A percentile compares a stretch with the other conserved stretches of the same genome.
These are phyloP conservation scores for Phialophora chinensis DNA, from an alignment of 2,329 filamentous ascomycete genomes.

Conservation along the genomic window DNA sequence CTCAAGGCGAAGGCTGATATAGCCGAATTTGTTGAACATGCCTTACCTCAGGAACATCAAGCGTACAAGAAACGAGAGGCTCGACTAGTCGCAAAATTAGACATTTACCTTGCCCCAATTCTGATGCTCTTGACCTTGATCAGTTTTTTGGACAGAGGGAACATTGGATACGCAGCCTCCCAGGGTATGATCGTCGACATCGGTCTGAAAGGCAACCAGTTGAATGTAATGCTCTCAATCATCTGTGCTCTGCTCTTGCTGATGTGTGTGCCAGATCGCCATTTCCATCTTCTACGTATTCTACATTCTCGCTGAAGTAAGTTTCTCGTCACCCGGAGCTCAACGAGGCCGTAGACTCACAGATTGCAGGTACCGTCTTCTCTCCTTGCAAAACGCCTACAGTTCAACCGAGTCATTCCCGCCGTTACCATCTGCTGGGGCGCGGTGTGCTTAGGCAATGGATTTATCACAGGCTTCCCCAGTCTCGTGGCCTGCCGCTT, in stretches of 20 bases:
- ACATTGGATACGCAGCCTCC: neutral
- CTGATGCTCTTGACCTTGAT: conserved; percentile 1
- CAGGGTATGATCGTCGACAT: conserved; percentile 1
- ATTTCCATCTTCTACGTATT: conserved; percentile 1
- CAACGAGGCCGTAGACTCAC: neutral
- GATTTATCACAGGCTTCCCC: neutral
- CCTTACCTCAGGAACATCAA: neutral
- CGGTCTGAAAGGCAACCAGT: neutral
- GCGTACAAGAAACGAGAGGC: neutral
- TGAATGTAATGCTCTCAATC: neutral
- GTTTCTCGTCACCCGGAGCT: neutral
- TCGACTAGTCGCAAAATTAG: neutral
- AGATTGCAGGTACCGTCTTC: neutral
- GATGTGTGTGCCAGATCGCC: neutral
- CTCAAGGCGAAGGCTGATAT: neutral
- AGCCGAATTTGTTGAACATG: neutral
- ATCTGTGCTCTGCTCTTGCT: neutral
- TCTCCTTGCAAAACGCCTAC: neutral
- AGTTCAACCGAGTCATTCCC: conserved; percentile 1
- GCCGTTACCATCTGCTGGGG: neutral
- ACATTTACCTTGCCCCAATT: neutral
- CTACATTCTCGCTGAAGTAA: neutral
- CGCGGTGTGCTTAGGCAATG: neutral
- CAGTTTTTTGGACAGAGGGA: neutral
- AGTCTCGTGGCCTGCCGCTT: neutral